Conservation (phyloP, 2,329 filamentous ascomycete genomes). For the Corynespora cassiicola region DNA sequence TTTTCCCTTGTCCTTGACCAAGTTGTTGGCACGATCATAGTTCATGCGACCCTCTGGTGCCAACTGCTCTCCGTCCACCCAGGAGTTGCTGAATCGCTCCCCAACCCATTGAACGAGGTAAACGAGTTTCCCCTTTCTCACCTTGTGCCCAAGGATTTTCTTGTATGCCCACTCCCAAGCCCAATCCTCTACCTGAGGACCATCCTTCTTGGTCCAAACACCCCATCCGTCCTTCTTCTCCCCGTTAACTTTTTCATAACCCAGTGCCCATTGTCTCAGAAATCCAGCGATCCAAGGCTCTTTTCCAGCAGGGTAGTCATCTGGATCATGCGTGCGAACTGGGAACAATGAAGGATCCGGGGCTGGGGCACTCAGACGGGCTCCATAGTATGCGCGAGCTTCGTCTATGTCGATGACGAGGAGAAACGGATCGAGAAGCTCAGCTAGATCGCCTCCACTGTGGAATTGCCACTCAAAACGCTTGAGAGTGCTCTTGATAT, state of each 20-base stretch:
- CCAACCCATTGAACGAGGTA: conserved; percentile 24
- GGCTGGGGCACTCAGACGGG: conserved; percentile 8
- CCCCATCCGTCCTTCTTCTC: conserved; percentile 20
- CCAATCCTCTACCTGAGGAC: too few species aligned
- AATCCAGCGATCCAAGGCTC: conserved; percentile 23
- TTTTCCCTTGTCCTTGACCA: too few species aligned
- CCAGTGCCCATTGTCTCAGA: conserved; percentile 21
- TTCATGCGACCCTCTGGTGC: background rate
- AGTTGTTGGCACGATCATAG: too few species aligned
- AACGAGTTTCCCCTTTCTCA: conserved; percentile 2
- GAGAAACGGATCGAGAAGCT: conserved; percentile 21
- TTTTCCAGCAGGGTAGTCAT: conserved; percentile 15
- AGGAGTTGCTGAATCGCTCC: conserved; percentile 14
- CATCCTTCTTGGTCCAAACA: conserved; percentile 10
- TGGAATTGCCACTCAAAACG: conserved; percentile 24
- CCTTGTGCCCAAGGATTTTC: conserved; percentile 15
- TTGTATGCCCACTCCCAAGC: conserved; percentile 24
- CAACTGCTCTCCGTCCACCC: conserved; percentile 13
- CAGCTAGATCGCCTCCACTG: conserved; percentile 18
- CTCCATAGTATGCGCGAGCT: conserved; percentile 10
- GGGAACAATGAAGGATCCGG: conserved; percentile 10
- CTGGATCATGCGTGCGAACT: conserved; percentile 15
- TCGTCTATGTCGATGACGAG: conserved; percentile 11
- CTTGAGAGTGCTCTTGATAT: conserved; percentile 15
- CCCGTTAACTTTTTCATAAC: conserved; percentile 20